phyloP scores from a whole-genome alignment of 116 monocot species.

The Papilionanthe hybrid region DNA sequence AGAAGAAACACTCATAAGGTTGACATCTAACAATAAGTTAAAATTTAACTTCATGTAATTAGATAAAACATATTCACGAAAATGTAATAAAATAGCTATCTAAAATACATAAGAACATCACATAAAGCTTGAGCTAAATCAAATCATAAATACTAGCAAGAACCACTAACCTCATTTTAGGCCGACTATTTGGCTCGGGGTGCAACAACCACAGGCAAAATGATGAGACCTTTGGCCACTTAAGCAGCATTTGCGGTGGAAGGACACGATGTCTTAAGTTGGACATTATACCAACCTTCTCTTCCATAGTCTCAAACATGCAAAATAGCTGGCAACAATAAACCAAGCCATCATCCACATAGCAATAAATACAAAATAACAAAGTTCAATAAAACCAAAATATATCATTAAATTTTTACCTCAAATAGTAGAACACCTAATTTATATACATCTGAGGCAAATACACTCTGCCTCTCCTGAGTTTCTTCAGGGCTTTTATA shows the following conservation, averaged over 20 bases:
- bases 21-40: too few relatives aligned
- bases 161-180: slow-evolving; percentile 58
- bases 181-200: slow-evolving; percentile 60
- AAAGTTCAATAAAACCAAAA: neutral
- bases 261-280: slow-evolving; percentile 86
- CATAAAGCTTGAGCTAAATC: too few relatives aligned
- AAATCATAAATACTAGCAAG: too few relatives aligned
- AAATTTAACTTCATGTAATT: too few relatives aligned
- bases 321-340: slow-evolving; percentile 61
- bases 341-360: neutral
- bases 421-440: slow-evolving; percentile 90
- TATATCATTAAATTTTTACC: slow-evolving; percentile 29
- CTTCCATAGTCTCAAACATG: slow-evolving; percentile 55
- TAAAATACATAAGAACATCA: too few relatives aligned
- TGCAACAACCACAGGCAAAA: slow-evolving; percentile 95
- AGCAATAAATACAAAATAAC: neutral
- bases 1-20: too few relatives aligned
- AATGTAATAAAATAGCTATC: too few relatives aligned
- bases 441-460: slow-evolving; percentile 74
- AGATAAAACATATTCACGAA: too few relatives aligned
- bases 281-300: slow-evolving; percentile 74
- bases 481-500: slow-evolving; percentile 83
- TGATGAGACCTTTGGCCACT: slow-evolving; percentile 88
- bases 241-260: slow-evolving; percentile 79
- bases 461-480: slow-evolving; percentile 29